Evolutionary conservation across 345 rosid genomes (phyloP).

Genomic region (Bruguiera gymnorhiza): DNA sequence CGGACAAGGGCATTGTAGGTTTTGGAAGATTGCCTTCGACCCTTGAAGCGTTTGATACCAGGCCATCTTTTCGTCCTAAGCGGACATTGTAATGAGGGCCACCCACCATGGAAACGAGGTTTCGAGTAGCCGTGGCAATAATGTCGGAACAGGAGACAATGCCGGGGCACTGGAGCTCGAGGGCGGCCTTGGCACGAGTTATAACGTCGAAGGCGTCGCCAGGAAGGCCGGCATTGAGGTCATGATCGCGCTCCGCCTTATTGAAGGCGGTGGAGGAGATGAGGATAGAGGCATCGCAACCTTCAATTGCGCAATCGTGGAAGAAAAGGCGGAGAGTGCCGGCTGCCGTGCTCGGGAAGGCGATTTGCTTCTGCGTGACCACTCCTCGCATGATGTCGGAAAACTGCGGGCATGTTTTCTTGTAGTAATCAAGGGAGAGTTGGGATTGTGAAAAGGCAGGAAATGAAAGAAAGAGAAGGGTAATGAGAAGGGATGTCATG

Average conservation of each 20-base stretch:
- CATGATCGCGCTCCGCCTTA: conserved; percentile 12
- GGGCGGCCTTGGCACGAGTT: conserved; percentile 15
- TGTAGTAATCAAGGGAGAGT: conserved; percentile 15
- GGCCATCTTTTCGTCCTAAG: conserved; percentile 19
- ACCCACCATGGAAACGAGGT: conserved; percentile 23
- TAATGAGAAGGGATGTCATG: neutral
- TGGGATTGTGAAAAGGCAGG: neutral
- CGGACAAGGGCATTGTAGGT: conserved; percentile 9
- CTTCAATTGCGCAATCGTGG: conserved; percentile 23
- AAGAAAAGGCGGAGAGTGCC: conserved; percentile 22
- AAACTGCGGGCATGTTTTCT: conserved; percentile 12
- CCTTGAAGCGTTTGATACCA: neutral
- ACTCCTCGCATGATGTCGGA: conserved; percentile 1
- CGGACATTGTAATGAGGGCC: conserved; percentile 16
- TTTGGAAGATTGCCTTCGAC: conserved; percentile 8
- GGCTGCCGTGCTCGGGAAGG: conserved; percentile 16
- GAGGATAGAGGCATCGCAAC: conserved; percentile 14
- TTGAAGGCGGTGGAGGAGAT: conserved; percentile 16
- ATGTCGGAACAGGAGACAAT: conserved; percentile 23
- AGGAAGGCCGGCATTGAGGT: conserved; percentile 15
- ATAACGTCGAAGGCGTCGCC: conserved; percentile 23
- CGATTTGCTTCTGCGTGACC: conserved; percentile 11
- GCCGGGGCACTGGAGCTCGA: conserved; percentile 21
- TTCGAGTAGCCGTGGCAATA: conserved; percentile 17
- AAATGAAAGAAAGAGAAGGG: neutral